Base-by-base conservation (phyloP, 108 stramenopile genomes). In the Pseudonitzschia pungens region DNA sequence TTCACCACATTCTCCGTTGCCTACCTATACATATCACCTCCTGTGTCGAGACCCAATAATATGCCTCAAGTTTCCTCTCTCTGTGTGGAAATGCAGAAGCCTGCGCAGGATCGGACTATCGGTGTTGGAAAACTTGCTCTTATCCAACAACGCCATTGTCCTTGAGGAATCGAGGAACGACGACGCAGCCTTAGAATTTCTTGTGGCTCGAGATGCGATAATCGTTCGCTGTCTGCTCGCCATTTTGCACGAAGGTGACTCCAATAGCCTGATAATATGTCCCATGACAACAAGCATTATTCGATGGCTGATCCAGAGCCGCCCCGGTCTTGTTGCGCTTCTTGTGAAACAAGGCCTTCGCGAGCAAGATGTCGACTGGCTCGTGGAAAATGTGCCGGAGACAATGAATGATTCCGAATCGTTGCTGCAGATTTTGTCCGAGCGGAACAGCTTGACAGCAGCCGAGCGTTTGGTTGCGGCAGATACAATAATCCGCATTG, bases 371-470 rank as follows among this genome's bases (percentile, higher is more conserved):
- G 27, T 90, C 18, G 89, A 93, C 65, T 93, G 86, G 81, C 60
- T 93, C 22, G 76, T 87, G 48, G 79, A 79, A 33, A 76, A 77
- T 75, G 79, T 93, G n/a, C 92, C 92, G 31, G 92, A 93, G 75
- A 63, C 73, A 43, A 78, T 87, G 51, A 69, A 77, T 65, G 89
- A 89, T 60, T 84, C 80, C 26, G 70, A 29, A 40, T 76, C 36
- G 28, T 65, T 90, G 59, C 31, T 70, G 29, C 63, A 68, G 31
- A 50, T 87, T 42, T 77, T 90, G 22, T 77, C 83, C 0, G 82
- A 85, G 33, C 76, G 75, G 27, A 82, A 71, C 54, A 77, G 77
- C 15, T n/a, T 90, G 16, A 83, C 89, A 12, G 51, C 85, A 27
- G 74, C 79, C 12, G 88, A 89, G 57, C 86, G 86, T 45, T 65